Percentiles rank a stretch among this genome's conserved stretches.
Evolutionary conservation across 306 rosid genomes (phyloP).

Genomic region (Malus sieversii): DNA sequence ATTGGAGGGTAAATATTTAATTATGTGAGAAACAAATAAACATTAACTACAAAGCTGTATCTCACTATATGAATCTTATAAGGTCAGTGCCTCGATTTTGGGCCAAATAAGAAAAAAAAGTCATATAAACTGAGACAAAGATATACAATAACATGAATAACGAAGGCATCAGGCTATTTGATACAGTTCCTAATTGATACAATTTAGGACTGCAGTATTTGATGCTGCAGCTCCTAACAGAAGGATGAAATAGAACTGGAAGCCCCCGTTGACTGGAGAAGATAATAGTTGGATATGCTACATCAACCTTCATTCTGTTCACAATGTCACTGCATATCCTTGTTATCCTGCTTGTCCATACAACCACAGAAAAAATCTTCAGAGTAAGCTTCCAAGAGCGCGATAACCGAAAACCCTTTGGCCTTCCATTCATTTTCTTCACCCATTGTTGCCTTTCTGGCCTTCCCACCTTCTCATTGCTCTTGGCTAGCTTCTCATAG

Average conservation of each 20-base stretch:
- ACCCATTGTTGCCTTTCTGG: conserved; percentile 39
- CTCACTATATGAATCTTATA: no score
- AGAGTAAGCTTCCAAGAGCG: conserved; percentile 40
- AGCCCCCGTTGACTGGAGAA: conserved; percentile 64
- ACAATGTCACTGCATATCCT: conserved; percentile 41
- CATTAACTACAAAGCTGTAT: no score
- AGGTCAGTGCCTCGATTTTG: no score
- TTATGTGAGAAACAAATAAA: background rate
- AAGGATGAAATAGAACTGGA: conserved; percentile 52
- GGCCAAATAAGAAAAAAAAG: background rate
- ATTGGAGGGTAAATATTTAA: background rate
- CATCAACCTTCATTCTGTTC: conserved; percentile 35
- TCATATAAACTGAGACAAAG: background rate
- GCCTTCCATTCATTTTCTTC: conserved; percentile 47
- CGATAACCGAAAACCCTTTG: conserved; percentile 43
- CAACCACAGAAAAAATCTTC: conserved; percentile 28
- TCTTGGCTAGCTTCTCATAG: conserved; percentile 40
- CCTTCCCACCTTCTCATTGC: conserved; percentile 27
- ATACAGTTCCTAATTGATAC: background rate
- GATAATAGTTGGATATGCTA: conserved; percentile 31
- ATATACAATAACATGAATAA: background rate
- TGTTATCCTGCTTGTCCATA: conserved; percentile 35
- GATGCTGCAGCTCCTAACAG: conserved; percentile 10
- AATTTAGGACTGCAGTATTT: background rate
- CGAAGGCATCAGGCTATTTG: background rate